Evolutionary conservation across 805 yeast genomes (phyloP).

Genomic region (Lipomyces japonicus): DNA sequence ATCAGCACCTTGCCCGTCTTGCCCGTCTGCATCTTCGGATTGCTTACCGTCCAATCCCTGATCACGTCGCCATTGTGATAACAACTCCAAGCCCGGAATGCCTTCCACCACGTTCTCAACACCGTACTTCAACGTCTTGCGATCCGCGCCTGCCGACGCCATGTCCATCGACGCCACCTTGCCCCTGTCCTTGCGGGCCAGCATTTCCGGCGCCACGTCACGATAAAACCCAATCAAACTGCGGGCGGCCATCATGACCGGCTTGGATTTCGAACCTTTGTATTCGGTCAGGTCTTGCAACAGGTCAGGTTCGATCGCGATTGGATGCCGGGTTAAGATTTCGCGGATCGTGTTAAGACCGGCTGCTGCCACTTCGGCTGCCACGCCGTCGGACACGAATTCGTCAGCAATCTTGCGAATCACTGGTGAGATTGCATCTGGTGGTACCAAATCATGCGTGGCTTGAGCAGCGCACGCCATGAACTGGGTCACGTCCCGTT

Average conservation of each 20-base stretch:
- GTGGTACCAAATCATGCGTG: constrained; percentile 94
- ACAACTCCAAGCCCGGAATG: constrained; percentile 86
- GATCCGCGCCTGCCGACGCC: constrained; percentile 47
- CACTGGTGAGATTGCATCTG: constrained; percentile 76
- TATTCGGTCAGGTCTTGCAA: constrained; percentile 87
- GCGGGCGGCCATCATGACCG: constrained; percentile 93
- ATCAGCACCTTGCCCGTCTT: constrained; percentile 15
- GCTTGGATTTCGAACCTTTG: constrained; percentile 88
- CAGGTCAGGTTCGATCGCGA: constrained; percentile 84
- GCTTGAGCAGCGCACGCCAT: constrained; percentile 98
- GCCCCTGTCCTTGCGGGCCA: constrained; percentile 86
- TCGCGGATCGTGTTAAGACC: constrained; percentile 95
- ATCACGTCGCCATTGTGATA: constrained; percentile 77
- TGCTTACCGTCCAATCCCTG: constrained; percentile 53
- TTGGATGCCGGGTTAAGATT: constrained; percentile 86
- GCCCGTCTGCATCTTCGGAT: constrained; percentile 39
- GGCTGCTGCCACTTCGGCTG: constrained; percentile 96
- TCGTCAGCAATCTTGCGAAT: constrained; percentile 94
- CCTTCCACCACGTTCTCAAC: constrained; percentile 64
- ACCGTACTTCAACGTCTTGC: constrained; percentile 52
- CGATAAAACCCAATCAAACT: constrained; percentile 80
- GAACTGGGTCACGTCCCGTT: constrained; percentile 87
- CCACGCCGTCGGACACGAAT: constrained; percentile 97
- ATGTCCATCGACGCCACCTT: constrained; percentile 82
- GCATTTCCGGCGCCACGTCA: constrained; percentile 96